phyloP scores from a whole-genome alignment of 1,284 basidiomycete genomes.

The Porogramme epimiltina region DNA sequence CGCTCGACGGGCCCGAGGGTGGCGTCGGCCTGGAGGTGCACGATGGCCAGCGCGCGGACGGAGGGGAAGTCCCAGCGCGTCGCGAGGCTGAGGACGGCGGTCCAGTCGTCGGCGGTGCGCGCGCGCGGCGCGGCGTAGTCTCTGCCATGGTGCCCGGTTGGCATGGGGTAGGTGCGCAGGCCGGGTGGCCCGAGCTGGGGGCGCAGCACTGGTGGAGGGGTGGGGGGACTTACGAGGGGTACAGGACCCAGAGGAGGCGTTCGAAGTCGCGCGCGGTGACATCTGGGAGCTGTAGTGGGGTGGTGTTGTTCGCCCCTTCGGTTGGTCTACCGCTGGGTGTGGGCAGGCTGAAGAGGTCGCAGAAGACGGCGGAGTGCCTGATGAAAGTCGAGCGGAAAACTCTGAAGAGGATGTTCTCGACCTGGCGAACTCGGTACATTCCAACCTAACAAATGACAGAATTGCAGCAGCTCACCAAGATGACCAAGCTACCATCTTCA shows the following conservation, averaged over 20 bases:
- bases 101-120: conserved; percentile 37
- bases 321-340: conserved; percentile 8
- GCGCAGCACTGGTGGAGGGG: background rate
- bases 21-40: conserved; percentile 19
- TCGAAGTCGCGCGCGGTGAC: conserved; percentile 32
- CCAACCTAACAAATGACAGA: background rate
- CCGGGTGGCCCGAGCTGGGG: background rate
- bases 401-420: conserved; percentile 33
- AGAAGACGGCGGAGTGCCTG: conserved; percentile 32
- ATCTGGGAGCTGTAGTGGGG: conserved; percentile 29
- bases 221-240: conserved; percentile 26
- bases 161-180: too few species aligned
- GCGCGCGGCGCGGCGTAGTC: conserved; percentile 20
- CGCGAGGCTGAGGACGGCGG: conserved; percentile 36
- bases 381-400: conserved; percentile 31
- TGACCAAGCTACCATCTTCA: conserved; percentile 32
- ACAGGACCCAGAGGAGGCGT: conserved; percentile 32
- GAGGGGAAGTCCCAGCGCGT: conserved; percentile 33
- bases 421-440: conserved; percentile 19
- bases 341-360: conserved; percentile 26
- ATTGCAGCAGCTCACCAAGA: conserved; percentile 24
- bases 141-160: too few species aligned
- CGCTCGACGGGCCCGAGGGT: conserved; percentile 28
- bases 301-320: conserved; percentile 25
- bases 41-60: conserved; percentile 33